phyloP scores from a whole-genome alignment of 805 yeast genomes.

The Blastobotrys chiropterorum region DNA sequence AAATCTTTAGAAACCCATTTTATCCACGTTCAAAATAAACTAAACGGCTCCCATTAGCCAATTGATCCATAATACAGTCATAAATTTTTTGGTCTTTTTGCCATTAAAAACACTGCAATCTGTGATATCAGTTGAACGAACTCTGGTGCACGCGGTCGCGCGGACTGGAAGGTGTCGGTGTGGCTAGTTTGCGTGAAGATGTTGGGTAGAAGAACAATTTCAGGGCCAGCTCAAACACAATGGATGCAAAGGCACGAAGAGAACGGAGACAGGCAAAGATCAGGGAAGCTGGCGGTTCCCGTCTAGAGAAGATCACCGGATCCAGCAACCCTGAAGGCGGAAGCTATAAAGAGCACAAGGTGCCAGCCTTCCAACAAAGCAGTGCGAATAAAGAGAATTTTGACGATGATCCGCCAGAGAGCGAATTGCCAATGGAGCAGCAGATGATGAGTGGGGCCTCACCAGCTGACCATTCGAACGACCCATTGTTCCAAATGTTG shows the following conservation, averaged over 20 bases:
- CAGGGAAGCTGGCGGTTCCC: constrained; percentile 22
- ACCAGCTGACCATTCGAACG: constrained; percentile 6
- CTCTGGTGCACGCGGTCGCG: no score
- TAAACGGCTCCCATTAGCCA: no score
- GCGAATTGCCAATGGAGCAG: constrained; percentile 7
- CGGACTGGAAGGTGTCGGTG: no score
- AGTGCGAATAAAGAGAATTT: constrained; percentile 5
- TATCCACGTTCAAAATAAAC: no score
- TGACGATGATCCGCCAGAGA: constrained; percentile 12
- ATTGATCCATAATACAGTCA: no score
- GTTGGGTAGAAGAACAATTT: no score
- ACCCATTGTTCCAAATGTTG: constrained; percentile 21
- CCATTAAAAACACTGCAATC: no score
- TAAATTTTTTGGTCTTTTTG: no score
- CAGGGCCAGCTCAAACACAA: constrained; percentile 1
- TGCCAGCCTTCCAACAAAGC: neutral
- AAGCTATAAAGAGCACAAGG: constrained; percentile 16
- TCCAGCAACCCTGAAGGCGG: constrained; percentile 21
- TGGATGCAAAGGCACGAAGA: constrained; percentile 12
- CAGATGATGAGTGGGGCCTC: constrained; percentile 3
- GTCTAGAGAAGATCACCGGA: constrained; percentile 30
- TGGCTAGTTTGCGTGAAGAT: no score
- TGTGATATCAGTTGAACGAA: no score
- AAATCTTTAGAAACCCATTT: no score
- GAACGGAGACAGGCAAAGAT: constrained; percentile 31